Evolutionary conservation across 148 eudicot genomes (phyloP), one percentile per base, ranked within the genome.

Genomic region (Drosera capensis): DNA sequence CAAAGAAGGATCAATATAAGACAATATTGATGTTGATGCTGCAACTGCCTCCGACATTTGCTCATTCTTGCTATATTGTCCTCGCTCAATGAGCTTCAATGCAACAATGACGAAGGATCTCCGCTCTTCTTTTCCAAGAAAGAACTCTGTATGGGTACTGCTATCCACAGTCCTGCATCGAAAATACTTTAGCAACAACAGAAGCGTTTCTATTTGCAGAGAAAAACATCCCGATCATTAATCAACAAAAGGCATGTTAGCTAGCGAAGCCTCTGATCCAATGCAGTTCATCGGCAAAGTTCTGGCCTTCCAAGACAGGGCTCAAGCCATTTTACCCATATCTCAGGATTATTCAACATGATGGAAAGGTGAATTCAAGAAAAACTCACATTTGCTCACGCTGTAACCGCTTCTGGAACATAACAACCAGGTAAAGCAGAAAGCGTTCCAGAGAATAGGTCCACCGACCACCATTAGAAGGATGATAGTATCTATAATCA

Each of bases 381-480:
- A 28, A 39, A 26, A 36, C 87, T 73, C 71, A 90, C 99, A 14
- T 57, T 51, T 90, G 82, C 66, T 90, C 99, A 54, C 51, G 46
- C 46, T 78, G 82, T 43, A 90, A 69, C 8, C 99, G 93, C 41
- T 73, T 84, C 71, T 73, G 85, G 64, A 90, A 90, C 52, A 65
- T 67, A 41, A 64, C 54, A 45, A 80, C 99, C 62, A 90, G 59
- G 70, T 75, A 70, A 48, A 73, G 65, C 80, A 90, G 68, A 69
- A 90, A 78, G 14, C 95, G 73, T 55, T 90, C 95, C 56, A 90
- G 48, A 21, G 95, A 67, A 56, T 75, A 76, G 24, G 99, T 90
- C 99, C 99, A 90, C 31, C 88, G 95, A 24, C 99, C 99, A 58
- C 99, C 99, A 76, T 90, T 90, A 45, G 99, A 90, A 25, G 99